Evolutionary conservation across 2,329 filamentous ascomycete species (phyloP), one percentile per base, ranked within the genome.

Genomic region (Chrysoporthe cubensis): DNA sequence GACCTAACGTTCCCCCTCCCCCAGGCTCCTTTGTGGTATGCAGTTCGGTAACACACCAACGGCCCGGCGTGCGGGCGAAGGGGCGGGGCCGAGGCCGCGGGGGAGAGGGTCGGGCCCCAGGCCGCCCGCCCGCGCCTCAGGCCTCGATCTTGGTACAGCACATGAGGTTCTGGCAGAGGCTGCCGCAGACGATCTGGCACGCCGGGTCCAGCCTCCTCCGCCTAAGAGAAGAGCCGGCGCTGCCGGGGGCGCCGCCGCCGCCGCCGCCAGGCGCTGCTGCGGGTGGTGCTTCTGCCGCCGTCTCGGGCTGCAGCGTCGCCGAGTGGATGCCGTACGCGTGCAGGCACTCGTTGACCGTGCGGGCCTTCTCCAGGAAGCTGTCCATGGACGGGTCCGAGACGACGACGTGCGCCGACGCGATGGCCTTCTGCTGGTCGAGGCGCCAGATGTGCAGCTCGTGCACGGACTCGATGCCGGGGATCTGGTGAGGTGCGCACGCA

Each of bases 401-500:
- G 0, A 90, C 83, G 1, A 94, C 80, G 74, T 93, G 91, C 1
- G 88, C 90, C 0, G 89, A 89, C 8, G 91, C 91, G 59, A 93
- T 83, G 4, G 86, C 82, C 73, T 91, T 92, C 63, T 83, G 83
- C 77, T 94, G 90, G 74, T 91, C 88, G 3, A 94, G 82, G 2
- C 88, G 84, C 91, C 91, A 94, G 70, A 93, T 86, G 72, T 92
- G 90, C 18, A 94, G 81, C 72, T 93, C 90, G 71, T 93, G 90
- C 16, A 93, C 84, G 0, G 88, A 88, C 26, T 86, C 76, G 21
- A 93, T 83, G 0, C 90, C 90, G 0, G 87, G 84, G 46, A 93
- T 88, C 85, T 90, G 37, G 9, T 60, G 16, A 32, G 16, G 5
- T 6, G 9, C 26, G 50, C 14, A 26, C 21, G n/a, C n/a, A 21